Evolutionary conservation across 176 grass and related monocot genomes (phyloP).

Genomic region (Poa annua): DNA sequence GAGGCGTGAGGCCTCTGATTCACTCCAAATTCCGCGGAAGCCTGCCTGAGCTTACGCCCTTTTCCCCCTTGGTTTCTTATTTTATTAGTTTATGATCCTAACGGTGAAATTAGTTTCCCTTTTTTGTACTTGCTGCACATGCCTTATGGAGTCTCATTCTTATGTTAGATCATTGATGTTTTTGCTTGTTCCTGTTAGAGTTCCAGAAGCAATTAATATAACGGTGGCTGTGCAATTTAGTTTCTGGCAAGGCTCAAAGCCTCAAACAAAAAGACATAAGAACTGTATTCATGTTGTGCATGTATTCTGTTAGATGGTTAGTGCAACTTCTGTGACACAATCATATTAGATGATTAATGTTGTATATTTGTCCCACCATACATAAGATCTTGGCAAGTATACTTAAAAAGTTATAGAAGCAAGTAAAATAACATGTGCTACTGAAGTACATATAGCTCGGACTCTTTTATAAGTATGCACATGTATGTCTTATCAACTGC

Average conservation of each 20-base stretch:
- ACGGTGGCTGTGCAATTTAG: not conserved
- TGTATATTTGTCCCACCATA: not conserved
- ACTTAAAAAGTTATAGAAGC: slow-evolving; percentile 19
- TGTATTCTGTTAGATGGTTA: not conserved
- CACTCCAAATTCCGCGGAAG: too few relatives aligned
- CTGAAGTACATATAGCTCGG: slow-evolving; percentile 12
- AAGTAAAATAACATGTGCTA: not conserved
- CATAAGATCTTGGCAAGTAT: slow-evolving; percentile 29
- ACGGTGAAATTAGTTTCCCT: not conserved
- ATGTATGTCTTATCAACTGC: slow-evolving; percentile 33
- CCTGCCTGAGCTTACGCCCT: too few relatives aligned
- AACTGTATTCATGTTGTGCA: not conserved
- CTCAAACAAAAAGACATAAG: slow-evolving; percentile 2
- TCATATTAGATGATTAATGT: not conserved
- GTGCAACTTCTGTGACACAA: slow-evolving; percentile 20
- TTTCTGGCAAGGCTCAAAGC: not conserved
- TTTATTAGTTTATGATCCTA: slow-evolving; percentile 1
- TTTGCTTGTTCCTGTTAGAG: slow-evolving; percentile 4
- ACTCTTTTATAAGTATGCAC: slow-evolving; percentile 20
- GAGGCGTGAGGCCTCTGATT: too few relatives aligned
- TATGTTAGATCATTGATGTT: not conserved
- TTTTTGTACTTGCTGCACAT: not conserved
- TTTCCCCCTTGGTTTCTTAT: not conserved
- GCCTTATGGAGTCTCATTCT: not conserved
- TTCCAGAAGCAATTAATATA: not conserved